Evolutionary conservation across 2,329 filamentous ascomycete species (phyloP).

Genomic region (Clonostachys rosea): DNA sequence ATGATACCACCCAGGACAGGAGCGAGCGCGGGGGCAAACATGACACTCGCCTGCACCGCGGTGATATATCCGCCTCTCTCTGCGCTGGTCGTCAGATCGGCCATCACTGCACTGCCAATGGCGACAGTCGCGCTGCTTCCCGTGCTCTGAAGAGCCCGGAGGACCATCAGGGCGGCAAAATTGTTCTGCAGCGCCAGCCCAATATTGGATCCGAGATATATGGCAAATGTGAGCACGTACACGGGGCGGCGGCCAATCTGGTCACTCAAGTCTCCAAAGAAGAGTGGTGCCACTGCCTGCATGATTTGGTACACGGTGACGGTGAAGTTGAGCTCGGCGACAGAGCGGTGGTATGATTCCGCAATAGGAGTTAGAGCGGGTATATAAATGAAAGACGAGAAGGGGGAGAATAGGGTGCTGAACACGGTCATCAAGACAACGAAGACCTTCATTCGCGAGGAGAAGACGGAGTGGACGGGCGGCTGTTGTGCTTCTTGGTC

Average conservation of each 20-base stretch:
- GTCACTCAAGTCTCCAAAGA: slow-evolving; percentile 47
- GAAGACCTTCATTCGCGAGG: not conserved
- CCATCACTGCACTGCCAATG: slow-evolving; percentile 46
- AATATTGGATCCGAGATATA: slow-evolving; percentile 40
- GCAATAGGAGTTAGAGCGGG: slow-evolving; percentile 36
- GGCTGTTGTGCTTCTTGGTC: not conserved
- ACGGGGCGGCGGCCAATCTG: slow-evolving; percentile 38
- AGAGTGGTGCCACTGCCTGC: slow-evolving; percentile 44
- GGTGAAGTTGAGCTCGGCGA: slow-evolving; percentile 28
- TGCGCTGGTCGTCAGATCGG: slow-evolving; percentile 49
- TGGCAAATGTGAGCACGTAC: slow-evolving; percentile 38
- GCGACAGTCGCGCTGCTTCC: slow-evolving; percentile 52
- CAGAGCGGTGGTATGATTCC: slow-evolving; percentile 24
- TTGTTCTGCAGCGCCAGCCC: slow-evolving; percentile 35
- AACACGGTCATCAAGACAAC: slow-evolving; percentile 2
- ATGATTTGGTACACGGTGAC: slow-evolving; percentile 42
- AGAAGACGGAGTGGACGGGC: slow-evolving; percentile 1
- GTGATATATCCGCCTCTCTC: slow-evolving; percentile 53
- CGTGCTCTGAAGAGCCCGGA: slow-evolving; percentile 44
- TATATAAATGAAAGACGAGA: slow-evolving; percentile 28
- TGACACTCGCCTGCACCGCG: slow-evolving; percentile 52
- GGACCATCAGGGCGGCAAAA: slow-evolving; percentile 37
- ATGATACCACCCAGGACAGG: slow-evolving; percentile 74
- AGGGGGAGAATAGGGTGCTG: slow-evolving; percentile 1
- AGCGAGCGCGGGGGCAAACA: slow-evolving; percentile 69